Evolutionary conservation across 2,329 filamentous ascomycete species (phyloP).

Genomic region (Rutstroemia sp.): DNA sequence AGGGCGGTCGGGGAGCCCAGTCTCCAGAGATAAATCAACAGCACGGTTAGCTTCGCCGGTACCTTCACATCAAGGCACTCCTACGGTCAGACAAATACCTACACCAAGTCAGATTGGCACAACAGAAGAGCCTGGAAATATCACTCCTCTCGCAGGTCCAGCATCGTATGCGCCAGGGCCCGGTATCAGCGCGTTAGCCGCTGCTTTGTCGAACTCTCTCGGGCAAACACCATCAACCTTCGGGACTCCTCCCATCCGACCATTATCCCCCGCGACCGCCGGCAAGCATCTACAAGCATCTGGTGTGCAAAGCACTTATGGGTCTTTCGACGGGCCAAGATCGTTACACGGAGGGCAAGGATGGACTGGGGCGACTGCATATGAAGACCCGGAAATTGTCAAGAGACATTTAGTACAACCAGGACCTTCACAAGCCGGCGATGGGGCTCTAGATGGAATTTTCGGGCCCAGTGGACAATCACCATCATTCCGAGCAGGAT

Average conservation of each 20-base stretch:
- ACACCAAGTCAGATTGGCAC: slow-evolving; percentile 35
- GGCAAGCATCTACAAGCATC: slow-evolving; percentile 30
- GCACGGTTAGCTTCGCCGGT: slow-evolving; percentile 54
- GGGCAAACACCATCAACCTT: slow-evolving; percentile 63
- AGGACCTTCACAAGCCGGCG: slow-evolving; percentile 34
- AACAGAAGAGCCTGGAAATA: slow-evolving; percentile 32
- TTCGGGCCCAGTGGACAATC: slow-evolving; percentile 26
- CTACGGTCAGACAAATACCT: slow-evolving; percentile 42
- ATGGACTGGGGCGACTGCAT: slow-evolving; percentile 47
- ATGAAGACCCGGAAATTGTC: slow-evolving; percentile 87
- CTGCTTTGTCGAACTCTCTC: slow-evolving; percentile 71
- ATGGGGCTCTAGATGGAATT: slow-evolving; percentile 17
- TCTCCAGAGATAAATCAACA: slow-evolving; percentile 46
- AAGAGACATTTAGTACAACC: slow-evolving; percentile 80
- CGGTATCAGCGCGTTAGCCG: slow-evolving; percentile 80
- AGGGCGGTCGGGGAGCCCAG: slow-evolving; percentile 32
- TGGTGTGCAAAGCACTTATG: slow-evolving; percentile 65
- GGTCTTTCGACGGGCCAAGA: slow-evolving; percentile 69
- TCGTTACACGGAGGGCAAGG: slow-evolving; percentile 33
- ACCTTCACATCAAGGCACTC: slow-evolving; percentile 38
- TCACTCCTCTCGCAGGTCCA: slow-evolving; percentile 49
- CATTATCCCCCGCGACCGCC: slow-evolving; percentile 50
- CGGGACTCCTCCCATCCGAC: slow-evolving; percentile 53
- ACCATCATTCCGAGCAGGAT: slow-evolving; percentile 31
- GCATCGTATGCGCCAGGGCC: slow-evolving; percentile 60